Percentiles rank a stretch among this genome's conserved stretches.
Evolutionary conservation across 164 flowering plant species (phyloP).

Genomic region (Berberis thunbergii): DNA sequence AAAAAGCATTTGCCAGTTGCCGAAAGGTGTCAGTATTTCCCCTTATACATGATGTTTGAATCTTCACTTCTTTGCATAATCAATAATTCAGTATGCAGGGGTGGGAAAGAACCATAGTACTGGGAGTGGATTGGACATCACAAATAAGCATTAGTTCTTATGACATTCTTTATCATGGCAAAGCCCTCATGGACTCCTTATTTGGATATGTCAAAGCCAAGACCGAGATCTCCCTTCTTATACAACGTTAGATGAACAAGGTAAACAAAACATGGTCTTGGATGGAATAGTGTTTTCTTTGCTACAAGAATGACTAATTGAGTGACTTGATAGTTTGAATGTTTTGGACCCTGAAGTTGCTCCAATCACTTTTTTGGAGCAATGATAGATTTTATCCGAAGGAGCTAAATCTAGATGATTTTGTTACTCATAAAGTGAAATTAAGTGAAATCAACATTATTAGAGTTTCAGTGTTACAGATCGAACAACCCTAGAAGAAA

Average conservation of each 20-base stretch:
- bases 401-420: slow-evolving; percentile 61
- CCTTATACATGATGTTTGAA: no score
- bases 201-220: slow-evolving; percentile 68
- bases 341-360: background rate
- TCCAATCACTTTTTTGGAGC: background rate
- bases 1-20: slow-evolving; percentile 43
- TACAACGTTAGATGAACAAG: slow-evolving; percentile 38
- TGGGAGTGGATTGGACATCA: slow-evolving; percentile 54
- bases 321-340: no score
- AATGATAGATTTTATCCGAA: slow-evolving; percentile 9
- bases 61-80: no score
- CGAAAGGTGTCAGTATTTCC: slow-evolving; percentile 20
- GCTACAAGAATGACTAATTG: background rate
- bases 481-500: no score
- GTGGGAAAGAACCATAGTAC: slow-evolving; percentile 60
- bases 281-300: background rate
- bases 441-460: slow-evolving; percentile 49
- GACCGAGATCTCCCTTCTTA: slow-evolving; percentile 47
- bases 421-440: slow-evolving; percentile 49
- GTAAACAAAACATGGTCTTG: slow-evolving; percentile 16
- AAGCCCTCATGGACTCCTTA: slow-evolving; percentile 32
- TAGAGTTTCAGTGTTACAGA: no score
- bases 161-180: slow-evolving; percentile 36
- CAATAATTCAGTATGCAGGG: slow-evolving; percentile 24
- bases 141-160: slow-evolving; percentile 23